Percentiles rank a stretch among this genome's conserved stretches.
Conservation (phyloP, 2,329 filamentous ascomycete genomes). For the Cladosporium sp. region DNA sequence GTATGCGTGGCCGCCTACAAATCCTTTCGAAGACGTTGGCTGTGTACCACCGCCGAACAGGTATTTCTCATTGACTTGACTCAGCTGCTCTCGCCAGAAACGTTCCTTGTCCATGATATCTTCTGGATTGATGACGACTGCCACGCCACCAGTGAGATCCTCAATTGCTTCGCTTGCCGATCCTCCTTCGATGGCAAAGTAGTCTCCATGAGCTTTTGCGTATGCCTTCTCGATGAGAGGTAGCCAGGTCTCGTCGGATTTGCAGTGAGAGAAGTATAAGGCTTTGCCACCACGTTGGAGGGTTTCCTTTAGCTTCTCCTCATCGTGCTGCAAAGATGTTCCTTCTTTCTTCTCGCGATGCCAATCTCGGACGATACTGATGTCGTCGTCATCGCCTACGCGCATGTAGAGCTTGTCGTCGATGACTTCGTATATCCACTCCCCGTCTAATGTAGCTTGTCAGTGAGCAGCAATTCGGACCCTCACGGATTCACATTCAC, state of each 20-base stretch:
- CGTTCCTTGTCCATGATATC: constrained; percentile 73
- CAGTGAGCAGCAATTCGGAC: background rate
- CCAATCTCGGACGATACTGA: constrained; percentile 38
- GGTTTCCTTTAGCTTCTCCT: constrained; percentile 30
- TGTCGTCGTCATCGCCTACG: constrained; percentile 74
- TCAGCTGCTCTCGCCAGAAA: constrained; percentile 79
- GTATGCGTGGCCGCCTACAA: constrained; percentile 57
- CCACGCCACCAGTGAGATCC: constrained; percentile 61
- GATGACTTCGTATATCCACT: constrained; percentile 88
- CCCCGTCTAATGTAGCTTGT: constrained; percentile 53
- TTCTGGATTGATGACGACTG: constrained; percentile 61
- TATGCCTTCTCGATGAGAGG: constrained; percentile 78
- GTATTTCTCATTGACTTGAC: constrained; percentile 75
- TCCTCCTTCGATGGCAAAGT: constrained; percentile 67
- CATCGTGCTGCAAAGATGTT: constrained; percentile 36
- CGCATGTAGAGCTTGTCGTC: constrained; percentile 86
- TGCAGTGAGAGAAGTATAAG: constrained; percentile 73
- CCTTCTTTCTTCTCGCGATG: constrained; percentile 24
- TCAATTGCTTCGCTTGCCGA: constrained; percentile 61
- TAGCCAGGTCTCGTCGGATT: constrained; percentile 75
- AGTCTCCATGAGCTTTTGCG: constrained; percentile 80
- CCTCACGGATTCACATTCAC: background rate
- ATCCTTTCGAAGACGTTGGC: constrained; percentile 41
- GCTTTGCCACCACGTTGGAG: constrained; percentile 73
- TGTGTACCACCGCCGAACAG: constrained; percentile 62